Base-by-base conservation (phyloP, 78 protist species). In the Dictyostelium intermedium region DNA sequence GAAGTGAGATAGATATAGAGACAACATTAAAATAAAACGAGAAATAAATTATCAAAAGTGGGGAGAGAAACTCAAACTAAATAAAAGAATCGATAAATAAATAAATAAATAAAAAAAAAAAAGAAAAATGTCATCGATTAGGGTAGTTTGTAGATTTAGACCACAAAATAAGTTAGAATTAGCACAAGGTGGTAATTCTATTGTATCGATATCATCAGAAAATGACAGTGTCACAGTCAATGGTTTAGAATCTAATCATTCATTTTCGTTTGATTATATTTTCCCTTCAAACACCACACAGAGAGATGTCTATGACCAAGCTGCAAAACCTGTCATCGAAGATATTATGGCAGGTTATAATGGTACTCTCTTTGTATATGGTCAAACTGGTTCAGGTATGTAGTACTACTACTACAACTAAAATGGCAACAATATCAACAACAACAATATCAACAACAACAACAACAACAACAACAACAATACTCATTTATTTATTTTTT, bases 81-180 rank as follows among this genome's bases (percentile, higher is more conserved):
- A 56, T 56, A 56, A 56, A 20, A n/a, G 66, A 56, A 20, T 56
- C 27, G 66, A 56, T 56, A 56, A 50, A 50, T 1, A 72, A 70
- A n/a, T n/a, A 30, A 14, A 72, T 72, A 72, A 0, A 14, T 14
- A 72, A 10, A 4, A 34, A 30, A 10, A 34, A 8, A 32, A 73
- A 13, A 73, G 3, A 32, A n/a, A 27, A 56, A 39, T 25, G 86
- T 74, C 93, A n/a, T 94, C 96, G 20, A 82, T 95, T 56, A 89
- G 97, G 6, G 98, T 97, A 27, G 91, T 91, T 5, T 95, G 96
- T 84, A 80, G 98, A 56, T 95, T 97, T 89, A 87, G 98, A 41
- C 98, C 98, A 43, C 95, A 91, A 70, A 95, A 95, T 77, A 63
- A 77, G 61, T 35, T 14, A 45, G 97, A 97, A 50, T 41, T 92